Percentiles rank a stretch among this genome's conserved stretches.
Conservation (phyloP, 306 rosid genomes). For the Inga leiocalycina region DNA sequence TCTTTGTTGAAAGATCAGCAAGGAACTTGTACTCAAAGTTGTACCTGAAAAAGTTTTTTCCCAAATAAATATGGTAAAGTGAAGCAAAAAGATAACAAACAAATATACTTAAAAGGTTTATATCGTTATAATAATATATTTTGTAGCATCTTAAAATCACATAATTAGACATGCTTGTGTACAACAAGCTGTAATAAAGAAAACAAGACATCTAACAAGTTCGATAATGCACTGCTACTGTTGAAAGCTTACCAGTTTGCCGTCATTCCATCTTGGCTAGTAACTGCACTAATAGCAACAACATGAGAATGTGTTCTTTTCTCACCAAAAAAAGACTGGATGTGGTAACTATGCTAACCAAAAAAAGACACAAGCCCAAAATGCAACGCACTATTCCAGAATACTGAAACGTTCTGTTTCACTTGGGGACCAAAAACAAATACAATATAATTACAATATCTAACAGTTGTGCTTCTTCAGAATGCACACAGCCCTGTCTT, state of each 20-base stretch:
- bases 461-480: no score
- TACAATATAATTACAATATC: no score
- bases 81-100: conserved; percentile 1
- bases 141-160: conserved; percentile 23
- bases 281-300: conserved; percentile 91
- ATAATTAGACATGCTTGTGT: conserved; percentile 15
- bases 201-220: not conserved
- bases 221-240: not conserved
- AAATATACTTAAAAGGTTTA: not conserved
- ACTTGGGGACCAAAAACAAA: no score
- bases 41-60: conserved; percentile 56
- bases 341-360: no score
- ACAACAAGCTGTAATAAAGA: no score
- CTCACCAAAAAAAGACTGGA: conserved; percentile 47
- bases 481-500: no score
- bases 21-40: conserved; percentile 85
- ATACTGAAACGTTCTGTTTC: no score
- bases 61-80: conserved; percentile 11
- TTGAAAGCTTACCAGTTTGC: conserved; percentile 80
- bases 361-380: no score
- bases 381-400: no score
- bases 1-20: conserved; percentile 76
- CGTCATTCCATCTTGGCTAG: conserved; percentile 99
- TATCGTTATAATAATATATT: no score
- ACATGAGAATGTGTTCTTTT: conserved; percentile 97